Conservation (phyloP, 2,329 filamentous ascomycete species). For the Pestalotiopsis sp. region DNA sequence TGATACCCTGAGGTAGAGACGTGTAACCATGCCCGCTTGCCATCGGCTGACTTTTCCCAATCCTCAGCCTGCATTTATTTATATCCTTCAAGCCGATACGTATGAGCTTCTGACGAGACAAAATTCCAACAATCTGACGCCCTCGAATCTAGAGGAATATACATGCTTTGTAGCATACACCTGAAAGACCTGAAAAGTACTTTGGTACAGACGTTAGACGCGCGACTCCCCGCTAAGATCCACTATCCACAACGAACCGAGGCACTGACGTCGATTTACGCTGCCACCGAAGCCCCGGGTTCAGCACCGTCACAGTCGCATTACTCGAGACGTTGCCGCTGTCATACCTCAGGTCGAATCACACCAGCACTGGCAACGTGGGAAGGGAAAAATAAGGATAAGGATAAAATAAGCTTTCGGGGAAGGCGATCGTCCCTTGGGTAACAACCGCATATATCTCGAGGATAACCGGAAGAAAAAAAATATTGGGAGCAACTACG, state of each 20-base stretch:
- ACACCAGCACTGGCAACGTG: neutral
- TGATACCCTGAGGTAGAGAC: neutral
- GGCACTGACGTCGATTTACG: conserved; percentile 10
- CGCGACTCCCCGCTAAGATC: neutral
- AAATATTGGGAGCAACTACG: neutral
- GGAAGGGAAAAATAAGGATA: neutral
- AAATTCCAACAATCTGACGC: neutral
- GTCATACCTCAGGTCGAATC: neutral
- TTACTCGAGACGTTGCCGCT: neutral
- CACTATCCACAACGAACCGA: conserved; percentile 4
- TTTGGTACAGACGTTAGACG: neutral
- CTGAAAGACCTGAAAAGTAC: neutral
- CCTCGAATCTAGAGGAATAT: neutral
- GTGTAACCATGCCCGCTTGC: neutral
- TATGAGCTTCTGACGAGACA: neutral
- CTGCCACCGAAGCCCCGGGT: neutral
- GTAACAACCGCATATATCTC: neutral
- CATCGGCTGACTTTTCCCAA: neutral
- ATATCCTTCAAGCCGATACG: neutral
- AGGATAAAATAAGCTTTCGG: neutral
- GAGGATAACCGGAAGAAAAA: neutral
- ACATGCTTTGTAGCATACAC: neutral
- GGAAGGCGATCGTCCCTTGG: neutral
- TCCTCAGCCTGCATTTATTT: neutral
- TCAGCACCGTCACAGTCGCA: conserved; percentile 1